These are phyloP conservation scores for Alternaria ventricosa DNA, from an alignment of 2,329 filamentous ascomycete genomes.

Conservation along the genomic window DNA sequence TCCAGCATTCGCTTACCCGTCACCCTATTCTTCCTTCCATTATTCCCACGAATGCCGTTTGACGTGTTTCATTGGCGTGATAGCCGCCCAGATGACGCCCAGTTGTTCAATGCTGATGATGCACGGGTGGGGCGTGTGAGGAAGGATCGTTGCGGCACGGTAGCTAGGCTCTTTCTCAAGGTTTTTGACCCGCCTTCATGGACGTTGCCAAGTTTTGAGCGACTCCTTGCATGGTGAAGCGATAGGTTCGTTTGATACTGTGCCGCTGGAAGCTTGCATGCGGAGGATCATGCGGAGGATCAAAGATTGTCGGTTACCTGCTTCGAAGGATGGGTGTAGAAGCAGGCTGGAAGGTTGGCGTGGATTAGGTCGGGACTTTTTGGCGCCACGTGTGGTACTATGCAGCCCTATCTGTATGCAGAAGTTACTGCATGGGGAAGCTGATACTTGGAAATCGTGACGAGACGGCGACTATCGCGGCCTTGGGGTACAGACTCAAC, in stretches of 20 bases:
- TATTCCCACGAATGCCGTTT: neutral
- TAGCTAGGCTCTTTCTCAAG: neutral
- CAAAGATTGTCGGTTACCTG: neutral
- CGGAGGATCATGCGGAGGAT: neutral
- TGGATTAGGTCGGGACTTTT: neutral
- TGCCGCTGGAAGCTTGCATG: neutral
- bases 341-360: neutral
- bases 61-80: neutral
- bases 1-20: neutral
- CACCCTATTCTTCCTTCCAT: neutral
- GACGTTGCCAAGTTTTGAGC: neutral
- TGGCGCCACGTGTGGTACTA: neutral
- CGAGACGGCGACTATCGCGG: neutral
- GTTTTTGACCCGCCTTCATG: neutral
- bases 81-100: neutral
- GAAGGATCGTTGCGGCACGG: neutral
- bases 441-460: neutral
- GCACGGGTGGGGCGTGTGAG: neutral
- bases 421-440: neutral
- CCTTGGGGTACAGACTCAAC: neutral
- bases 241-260: neutral
- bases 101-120: neutral
- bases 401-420: conserved; percentile 8
- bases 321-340: neutral
- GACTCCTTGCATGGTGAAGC: neutral